Evolutionary conservation across 2,329 filamentous ascomycete genomes (phyloP).

Genomic region (Xylariaceae sp.): DNA sequence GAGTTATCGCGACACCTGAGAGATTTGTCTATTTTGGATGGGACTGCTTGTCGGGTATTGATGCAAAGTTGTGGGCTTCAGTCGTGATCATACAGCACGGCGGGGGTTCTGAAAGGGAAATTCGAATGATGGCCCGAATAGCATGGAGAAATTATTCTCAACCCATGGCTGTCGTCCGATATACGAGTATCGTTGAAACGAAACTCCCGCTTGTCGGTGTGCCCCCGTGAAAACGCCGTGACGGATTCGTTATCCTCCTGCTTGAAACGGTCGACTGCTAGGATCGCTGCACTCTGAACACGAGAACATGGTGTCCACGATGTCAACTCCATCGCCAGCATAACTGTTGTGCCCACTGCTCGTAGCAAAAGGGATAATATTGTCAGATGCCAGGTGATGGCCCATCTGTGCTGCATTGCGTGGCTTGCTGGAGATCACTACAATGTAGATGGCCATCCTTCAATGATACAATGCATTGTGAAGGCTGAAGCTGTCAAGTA

Average conservation of each 20-base stretch:
- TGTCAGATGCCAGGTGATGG: no score
- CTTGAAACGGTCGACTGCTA: slow-evolving; percentile 8
- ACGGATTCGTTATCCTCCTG: background rate
- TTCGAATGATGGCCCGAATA: background rate
- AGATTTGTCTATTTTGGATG: no score
- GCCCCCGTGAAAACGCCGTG: background rate
- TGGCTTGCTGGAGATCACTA: no score
- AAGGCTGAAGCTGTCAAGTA: no score
- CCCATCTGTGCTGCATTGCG: no score
- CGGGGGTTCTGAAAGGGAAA: slow-evolving; percentile 6
- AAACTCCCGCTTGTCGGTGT: slow-evolving; percentile 7
- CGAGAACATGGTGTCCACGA: slow-evolving; percentile 7
- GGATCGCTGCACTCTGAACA: background rate
- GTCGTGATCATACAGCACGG: background rate
- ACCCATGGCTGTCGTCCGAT: slow-evolving; percentile 8
- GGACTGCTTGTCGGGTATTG: no score
- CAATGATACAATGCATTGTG: background rate
- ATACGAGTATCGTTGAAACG: slow-evolving; percentile 6
- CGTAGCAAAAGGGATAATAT: no score
- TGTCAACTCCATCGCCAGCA: background rate
- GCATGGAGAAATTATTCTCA: no score
- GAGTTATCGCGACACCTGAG: no score
- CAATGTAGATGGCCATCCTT: no score
- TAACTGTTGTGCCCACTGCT: no score
- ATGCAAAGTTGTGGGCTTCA: no score